Percentiles rank a stretch among this genome's conserved stretches.
These are phyloP conservation scores for Pseudogymnoascus sp. DNA, from an alignment of 2,329 filamentous ascomycete genomes.

Conservation along the genomic window DNA sequence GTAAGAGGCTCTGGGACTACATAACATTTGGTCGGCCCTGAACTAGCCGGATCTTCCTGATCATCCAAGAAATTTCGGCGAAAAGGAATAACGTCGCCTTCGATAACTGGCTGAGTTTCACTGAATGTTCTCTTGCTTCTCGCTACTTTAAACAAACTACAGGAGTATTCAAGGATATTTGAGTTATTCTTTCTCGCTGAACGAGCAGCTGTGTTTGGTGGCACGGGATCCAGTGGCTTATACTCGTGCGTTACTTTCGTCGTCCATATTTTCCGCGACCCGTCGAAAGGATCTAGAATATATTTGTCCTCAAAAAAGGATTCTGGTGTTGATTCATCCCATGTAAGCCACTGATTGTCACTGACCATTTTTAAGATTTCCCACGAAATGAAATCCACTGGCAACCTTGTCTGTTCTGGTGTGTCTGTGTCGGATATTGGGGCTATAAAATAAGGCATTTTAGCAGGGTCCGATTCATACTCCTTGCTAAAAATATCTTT, in stretches of 20 bases:
- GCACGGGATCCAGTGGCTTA: constrained; percentile 58
- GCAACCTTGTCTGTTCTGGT: constrained; percentile 1
- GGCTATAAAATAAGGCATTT: constrained; percentile 77
- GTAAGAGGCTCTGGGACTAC: constrained; percentile 70
- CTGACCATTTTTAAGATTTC: constrained; percentile 38
- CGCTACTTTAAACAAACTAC: constrained; percentile 64
- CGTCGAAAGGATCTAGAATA: constrained; percentile 51
- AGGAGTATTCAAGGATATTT: constrained; percentile 76
- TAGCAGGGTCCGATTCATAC: constrained; percentile 55
- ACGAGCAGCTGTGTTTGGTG: constrained; percentile 44
- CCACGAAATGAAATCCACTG: constrained; percentile 52
- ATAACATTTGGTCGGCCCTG: constrained; percentile 44
- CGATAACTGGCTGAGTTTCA: constrained; percentile 71
- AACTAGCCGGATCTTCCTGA: constrained; percentile 35
- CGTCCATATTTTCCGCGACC: constrained; percentile 55
- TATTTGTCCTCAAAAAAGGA: constrained; percentile 48
- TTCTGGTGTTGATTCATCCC: constrained; percentile 37
- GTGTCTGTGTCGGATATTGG: constrained; percentile 38
- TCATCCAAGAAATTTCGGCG: constrained; percentile 80
- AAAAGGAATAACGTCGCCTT: constrained; percentile 64
- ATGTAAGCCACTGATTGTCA: constrained; percentile 27
- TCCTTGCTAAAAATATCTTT: constrained; percentile 82
- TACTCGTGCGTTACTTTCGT: constrained; percentile 48
- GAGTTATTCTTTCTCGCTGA: constrained; percentile 36
- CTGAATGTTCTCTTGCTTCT: constrained; percentile 47